phyloP scores from a whole-genome alignment of 495 filamentous ascomycete genomes.

The Penicillium canescens region DNA sequence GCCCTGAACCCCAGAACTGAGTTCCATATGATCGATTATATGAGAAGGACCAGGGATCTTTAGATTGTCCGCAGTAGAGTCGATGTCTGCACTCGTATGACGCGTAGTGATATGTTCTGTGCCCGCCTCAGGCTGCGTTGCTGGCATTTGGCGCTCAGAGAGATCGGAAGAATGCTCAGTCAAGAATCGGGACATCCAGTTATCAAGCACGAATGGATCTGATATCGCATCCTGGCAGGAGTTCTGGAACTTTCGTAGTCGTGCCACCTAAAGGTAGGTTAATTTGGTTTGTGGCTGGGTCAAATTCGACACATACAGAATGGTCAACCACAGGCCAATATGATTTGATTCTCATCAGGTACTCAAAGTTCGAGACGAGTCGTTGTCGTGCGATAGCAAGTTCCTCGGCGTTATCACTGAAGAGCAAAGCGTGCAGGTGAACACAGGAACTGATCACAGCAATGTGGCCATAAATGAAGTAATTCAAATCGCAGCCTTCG shows the following conservation, averaged over 20 bases:
- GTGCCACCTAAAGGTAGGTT: slow-evolving; percentile 9
- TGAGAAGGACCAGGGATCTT: not conserved
- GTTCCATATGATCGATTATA: not conserved
- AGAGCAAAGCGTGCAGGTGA: slow-evolving; percentile 24
- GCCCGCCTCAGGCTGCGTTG: not conserved
- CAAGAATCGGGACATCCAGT: slow-evolving; percentile 30
- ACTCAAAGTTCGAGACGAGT: slow-evolving; percentile 23
- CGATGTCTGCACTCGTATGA: too few relatives aligned
- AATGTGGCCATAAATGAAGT: slow-evolving; percentile 27
- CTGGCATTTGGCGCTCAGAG: not conserved
- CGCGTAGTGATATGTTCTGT: too few relatives aligned
- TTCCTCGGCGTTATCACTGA: slow-evolving; percentile 15
- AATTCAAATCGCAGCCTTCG: slow-evolving; percentile 20
- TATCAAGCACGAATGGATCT: slow-evolving; percentile 23
- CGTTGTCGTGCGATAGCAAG: slow-evolving; percentile 14
- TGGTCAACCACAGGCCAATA: slow-evolving; percentile 23
- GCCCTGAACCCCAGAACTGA: not conserved
- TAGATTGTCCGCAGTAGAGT: too few relatives aligned
- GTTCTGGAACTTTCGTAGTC: slow-evolving; percentile 21
- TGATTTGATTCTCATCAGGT: slow-evolving; percentile 22
- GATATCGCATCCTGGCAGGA: slow-evolving; percentile 19
- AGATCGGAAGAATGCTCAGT: slow-evolving; percentile 21
- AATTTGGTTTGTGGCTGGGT: not conserved
- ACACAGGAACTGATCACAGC: slow-evolving; percentile 27
- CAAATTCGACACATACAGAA: slow-evolving; percentile 8